Evolutionary conservation across 768 basidiomycete genomes (phyloP), one percentile per base, ranked within the genome.

Genomic region (Zangia roseola): DNA sequence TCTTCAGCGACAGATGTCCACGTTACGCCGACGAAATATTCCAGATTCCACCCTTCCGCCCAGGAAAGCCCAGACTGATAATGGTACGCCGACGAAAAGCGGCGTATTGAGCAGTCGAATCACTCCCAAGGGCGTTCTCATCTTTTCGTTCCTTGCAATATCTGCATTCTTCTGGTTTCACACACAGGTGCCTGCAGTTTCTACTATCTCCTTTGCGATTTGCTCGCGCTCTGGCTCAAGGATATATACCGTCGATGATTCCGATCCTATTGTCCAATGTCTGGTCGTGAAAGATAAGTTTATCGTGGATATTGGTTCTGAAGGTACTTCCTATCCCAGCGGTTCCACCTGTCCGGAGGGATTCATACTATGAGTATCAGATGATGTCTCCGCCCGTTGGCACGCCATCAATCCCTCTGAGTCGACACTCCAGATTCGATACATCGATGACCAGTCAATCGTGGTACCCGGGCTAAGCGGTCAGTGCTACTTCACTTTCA

Each of bases 391-490:
- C 26, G 57, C 61, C 47, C 71, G 69, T 40, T 80, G 75, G 76
- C 39, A 59, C 25, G 49, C 60, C 56, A 49, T 53, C 47, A 56
- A 53, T 52, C 61, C 58, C 34, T 52, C 40, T 35, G 45, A 53
- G 46, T 50, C 59, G 55, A 57, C 59, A 59, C 53, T 76, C 36
- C 57, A 65, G 45, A 67, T 82, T 47, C 79, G 74, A 42, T 80
- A 74, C 66, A 73, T 84, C 50, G 67, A 74, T 40, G 61, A 73
- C 34, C 81, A 78, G 13, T 77, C 86, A 36, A 79, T 86, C 45
- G 67, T 88, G 37, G 76, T 89, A 38, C 89, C 88, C 12, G 88
- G 88, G 2, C 62, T 91, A 47, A 84, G 77, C 62, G 86, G 86
- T 86, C 55, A 57, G 80, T 71, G 46, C 34, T 23, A 17, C 45